A percentile compares a stretch with the other conserved stretches of the same genome.
Conservation (phyloP, 2,329 filamentous ascomycete genomes). For the Scytalidium lignicola region DNA sequence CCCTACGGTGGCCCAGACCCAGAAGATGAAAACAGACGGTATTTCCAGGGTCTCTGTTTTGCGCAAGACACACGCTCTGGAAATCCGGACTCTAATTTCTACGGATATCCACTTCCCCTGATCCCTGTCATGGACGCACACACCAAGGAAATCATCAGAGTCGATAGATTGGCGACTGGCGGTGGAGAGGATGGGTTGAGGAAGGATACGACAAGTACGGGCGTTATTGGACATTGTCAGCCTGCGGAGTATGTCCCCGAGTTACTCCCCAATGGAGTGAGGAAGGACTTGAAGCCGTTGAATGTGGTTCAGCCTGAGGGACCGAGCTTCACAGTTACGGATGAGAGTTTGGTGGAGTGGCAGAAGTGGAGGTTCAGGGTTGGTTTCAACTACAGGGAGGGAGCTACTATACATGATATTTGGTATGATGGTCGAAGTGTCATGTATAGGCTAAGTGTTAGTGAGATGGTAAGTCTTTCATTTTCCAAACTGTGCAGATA, state of each 20-base stretch:
- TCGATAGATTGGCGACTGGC: constrained; percentile 39
- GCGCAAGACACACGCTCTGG: constrained; percentile 39
- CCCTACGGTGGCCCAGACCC: constrained; percentile 49
- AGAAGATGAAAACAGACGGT: constrained; percentile 41
- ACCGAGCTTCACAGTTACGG: constrained; percentile 50
- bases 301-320: constrained; percentile 60
- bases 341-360: constrained; percentile 40
- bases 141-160: constrained; percentile 40
- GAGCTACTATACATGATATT: constrained; percentile 56
- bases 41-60: constrained; percentile 50
- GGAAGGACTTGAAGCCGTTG: constrained; percentile 51
- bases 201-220: constrained; percentile 36
- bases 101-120: constrained; percentile 44
- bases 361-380: constrained; percentile 59
- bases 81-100: constrained; percentile 50
- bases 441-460: constrained; percentile 52
- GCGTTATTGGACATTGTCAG: constrained; percentile 37
- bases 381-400: constrained; percentile 55
- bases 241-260: constrained; percentile 33
- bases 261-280: constrained; percentile 32
- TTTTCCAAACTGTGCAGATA: constrained; percentile 16
- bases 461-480: constrained; percentile 43
- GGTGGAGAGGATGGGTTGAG: constrained; percentile 33
- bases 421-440: constrained; percentile 54
- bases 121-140: constrained; percentile 43